Percentiles rank a stretch among this genome's conserved stretches.
phyloP scores from a whole-genome alignment of 352 stramenopile species.

The Globisporangium yorkense region DNA sequence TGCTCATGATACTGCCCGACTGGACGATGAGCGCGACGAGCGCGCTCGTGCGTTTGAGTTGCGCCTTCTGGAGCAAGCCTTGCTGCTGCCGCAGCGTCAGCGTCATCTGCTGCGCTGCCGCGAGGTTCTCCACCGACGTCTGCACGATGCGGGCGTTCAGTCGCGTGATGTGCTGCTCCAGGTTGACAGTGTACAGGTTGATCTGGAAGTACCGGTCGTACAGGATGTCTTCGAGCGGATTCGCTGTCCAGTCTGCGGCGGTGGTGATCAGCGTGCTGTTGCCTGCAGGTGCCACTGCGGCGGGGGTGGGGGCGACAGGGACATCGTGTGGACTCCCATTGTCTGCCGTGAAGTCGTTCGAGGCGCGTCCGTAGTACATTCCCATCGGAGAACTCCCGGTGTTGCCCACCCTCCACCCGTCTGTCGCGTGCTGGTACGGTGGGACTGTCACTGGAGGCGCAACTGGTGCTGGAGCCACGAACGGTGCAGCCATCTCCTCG shows the following conservation, averaged over 20 bases:
- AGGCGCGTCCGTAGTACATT: no score
- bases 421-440: neutral
- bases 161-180: conserved; percentile 34
- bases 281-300: neutral
- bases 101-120: conserved; percentile 24
- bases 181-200: conserved; percentile 30
- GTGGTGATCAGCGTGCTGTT: conserved; percentile 18
- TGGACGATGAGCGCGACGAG: conserved; percentile 54
- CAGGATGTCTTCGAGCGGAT: conserved; percentile 52
- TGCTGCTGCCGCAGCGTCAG: conserved; percentile 22
- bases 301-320: neutral
- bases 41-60: conserved; percentile 24
- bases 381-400: neutral
- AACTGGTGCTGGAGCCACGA: neutral
- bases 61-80: conserved; percentile 20
- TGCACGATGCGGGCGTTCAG: conserved; percentile 42
- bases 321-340: neutral
- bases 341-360: conserved; percentile 3
- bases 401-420: neutral
- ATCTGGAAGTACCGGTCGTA: conserved; percentile 44
- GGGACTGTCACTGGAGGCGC: neutral
- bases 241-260: conserved; percentile 24
- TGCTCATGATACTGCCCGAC: conserved; percentile 40
- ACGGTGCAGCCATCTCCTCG: neutral
- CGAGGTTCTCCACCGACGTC: conserved; percentile 37